Evolutionary conservation across 768 basidiomycete genomes (phyloP).

Genomic region (Phanerochaete sordida): DNA sequence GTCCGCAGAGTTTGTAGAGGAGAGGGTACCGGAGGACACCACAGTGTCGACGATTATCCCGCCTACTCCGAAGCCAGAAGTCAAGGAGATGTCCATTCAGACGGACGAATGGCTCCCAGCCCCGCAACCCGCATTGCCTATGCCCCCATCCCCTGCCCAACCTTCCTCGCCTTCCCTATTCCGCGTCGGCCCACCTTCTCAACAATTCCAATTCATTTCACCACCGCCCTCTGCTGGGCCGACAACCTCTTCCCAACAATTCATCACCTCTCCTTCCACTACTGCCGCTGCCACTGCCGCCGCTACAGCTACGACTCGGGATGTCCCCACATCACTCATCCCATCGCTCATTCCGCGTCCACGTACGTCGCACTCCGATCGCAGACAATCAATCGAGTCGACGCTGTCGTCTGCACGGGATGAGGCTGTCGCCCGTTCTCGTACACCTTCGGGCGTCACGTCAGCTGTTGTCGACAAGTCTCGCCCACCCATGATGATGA

Average conservation of each 20-base stretch:
- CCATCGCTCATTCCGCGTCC: slow-evolving; percentile 46
- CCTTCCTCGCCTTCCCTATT: slow-evolving; percentile 40
- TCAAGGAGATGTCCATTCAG: slow-evolving; percentile 74
- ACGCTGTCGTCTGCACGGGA: slow-evolving; percentile 50
- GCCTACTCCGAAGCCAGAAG: slow-evolving; percentile 53
- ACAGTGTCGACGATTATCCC: slow-evolving; percentile 12
- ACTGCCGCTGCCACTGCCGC: not conserved
- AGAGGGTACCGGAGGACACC: slow-evolving; percentile 4
- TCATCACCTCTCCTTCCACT: slow-evolving; percentile 35
- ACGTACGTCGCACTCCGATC: slow-evolving; percentile 53
- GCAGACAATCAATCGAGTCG: slow-evolving; percentile 73
- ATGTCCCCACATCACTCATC: slow-evolving; percentile 49
- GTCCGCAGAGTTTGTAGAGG: slow-evolving; percentile 27
- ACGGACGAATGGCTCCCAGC: slow-evolving; percentile 71
- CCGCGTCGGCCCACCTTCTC: slow-evolving; percentile 54
- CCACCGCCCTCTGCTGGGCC: slow-evolving; percentile 41
- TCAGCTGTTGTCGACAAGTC: slow-evolving; percentile 62
- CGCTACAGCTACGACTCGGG: slow-evolving; percentile 20
- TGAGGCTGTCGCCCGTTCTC: slow-evolving; percentile 48
- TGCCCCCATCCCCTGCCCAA: slow-evolving; percentile 26
- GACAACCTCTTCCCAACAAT: slow-evolving; percentile 28
- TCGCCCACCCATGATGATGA: slow-evolving; percentile 78
- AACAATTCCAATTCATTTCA: slow-evolving; percentile 67
- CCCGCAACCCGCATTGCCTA: slow-evolving; percentile 25
- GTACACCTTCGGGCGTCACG: slow-evolving; percentile 56